Evolutionary conservation across 805 yeast species (phyloP).

Genomic region (Grigorovia transvaalensis): DNA sequence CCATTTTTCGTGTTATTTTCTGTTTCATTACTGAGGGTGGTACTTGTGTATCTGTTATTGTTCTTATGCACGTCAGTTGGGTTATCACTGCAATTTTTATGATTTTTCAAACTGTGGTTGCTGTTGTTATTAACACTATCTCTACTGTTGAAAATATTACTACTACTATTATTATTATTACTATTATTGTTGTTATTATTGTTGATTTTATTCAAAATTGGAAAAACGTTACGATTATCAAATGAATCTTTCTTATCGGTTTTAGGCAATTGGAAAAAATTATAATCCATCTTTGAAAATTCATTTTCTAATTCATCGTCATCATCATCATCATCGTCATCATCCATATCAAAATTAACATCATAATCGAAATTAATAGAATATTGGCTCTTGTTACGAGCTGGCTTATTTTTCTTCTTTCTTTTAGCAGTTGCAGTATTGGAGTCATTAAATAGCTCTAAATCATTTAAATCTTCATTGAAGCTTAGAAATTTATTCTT

Average conservation of each 20-base stretch:
- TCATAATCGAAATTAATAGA: slow-evolving; percentile 25
- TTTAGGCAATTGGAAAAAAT: slow-evolving; percentile 14
- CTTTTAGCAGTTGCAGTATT: not conserved
- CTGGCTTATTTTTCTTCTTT: not conserved
- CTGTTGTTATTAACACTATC: not conserved
- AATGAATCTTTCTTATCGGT: not conserved
- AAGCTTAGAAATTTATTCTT: not conserved
- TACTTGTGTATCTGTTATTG: not conserved
- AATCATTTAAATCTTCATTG: not conserved
- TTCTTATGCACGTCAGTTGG: not conserved
- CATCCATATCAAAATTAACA: slow-evolving; percentile 24
- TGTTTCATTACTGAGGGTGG: not conserved
- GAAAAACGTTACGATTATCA: no score
- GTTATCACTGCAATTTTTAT: not conserved
- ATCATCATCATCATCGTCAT: slow-evolving; percentile 27
- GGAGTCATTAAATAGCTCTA: not conserved
- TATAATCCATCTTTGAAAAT: slow-evolving; percentile 11
- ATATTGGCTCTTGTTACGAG: slow-evolving; percentile 7
- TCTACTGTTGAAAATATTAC: not conserved
- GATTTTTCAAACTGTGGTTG: not conserved
- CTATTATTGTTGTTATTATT: not conserved
- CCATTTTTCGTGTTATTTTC: not conserved
- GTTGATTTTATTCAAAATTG: not conserved
- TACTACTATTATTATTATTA: not conserved
- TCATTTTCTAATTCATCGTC: slow-evolving; percentile 20